A percentile compares a stretch with the other conserved stretches of the same genome.
Evolutionary conservation across 129 eudicot genomes (phyloP).

Genomic region (Escallonia rubra): DNA sequence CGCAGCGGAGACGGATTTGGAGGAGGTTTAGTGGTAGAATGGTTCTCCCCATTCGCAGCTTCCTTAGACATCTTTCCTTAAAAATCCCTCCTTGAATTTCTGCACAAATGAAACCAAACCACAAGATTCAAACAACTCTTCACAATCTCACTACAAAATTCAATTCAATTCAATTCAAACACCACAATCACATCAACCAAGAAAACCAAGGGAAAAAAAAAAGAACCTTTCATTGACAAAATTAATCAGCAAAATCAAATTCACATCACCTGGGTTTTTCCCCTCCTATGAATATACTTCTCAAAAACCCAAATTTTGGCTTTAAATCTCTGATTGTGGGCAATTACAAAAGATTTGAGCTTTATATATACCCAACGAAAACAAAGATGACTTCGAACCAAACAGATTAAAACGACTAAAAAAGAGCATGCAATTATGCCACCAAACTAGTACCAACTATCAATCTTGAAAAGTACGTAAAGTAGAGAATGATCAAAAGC

Average conservation of each 20-base stretch:
- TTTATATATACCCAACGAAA: slow-evolving; percentile 2
- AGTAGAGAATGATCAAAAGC: slow-evolving; percentile 23
- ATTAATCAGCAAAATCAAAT: not conserved
- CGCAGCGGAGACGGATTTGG: slow-evolving; percentile 78
- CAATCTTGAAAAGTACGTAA: slow-evolving; percentile 40
- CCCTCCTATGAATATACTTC: not conserved
- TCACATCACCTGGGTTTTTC: slow-evolving; percentile 11
- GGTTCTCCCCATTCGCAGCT: slow-evolving; percentile 38
- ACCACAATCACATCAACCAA: not conserved
- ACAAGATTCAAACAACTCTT: slow-evolving; percentile 7
- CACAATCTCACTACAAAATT: not conserved
- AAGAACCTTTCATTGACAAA: not conserved
- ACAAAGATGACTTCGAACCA: slow-evolving; percentile 6
- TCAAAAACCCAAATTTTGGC: slow-evolving; percentile 3
- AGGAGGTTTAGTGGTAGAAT: slow-evolving; percentile 41
- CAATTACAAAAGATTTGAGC: slow-evolving; percentile 2
- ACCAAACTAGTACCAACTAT: slow-evolving; percentile 1
- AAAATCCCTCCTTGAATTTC: slow-evolving; percentile 23
- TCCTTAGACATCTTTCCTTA: slow-evolving; percentile 36
- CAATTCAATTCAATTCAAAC: slow-evolving; percentile 3
- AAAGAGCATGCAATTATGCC: slow-evolving; percentile 9
- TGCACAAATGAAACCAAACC: slow-evolving; percentile 7
- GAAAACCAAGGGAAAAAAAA: not conserved
- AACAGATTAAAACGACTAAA: not conserved
- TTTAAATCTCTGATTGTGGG: not conserved